Base-by-base conservation (phyloP, 768 basidiomycete genomes). In the Psilocybe subaeruginosa region DNA sequence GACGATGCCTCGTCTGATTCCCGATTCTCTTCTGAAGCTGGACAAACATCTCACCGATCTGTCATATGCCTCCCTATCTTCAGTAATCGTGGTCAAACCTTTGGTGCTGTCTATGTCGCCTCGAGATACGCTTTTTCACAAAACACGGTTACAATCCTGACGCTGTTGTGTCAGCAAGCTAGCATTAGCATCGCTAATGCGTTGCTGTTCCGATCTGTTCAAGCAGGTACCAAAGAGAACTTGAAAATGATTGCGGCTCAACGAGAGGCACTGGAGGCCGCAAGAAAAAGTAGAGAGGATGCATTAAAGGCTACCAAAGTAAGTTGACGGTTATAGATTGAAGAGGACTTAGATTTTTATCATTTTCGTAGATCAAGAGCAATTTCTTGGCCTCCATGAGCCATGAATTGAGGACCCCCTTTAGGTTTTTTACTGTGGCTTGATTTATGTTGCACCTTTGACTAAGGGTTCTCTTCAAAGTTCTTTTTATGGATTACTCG, bases 351-450 rank as follows among this genome's bases (percentile, higher is more conserved):
- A 6, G 53, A 16, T 50, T 51, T 56, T 14, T 48, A 39, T 59
- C n/a, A 1, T n/a, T 51, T 45, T 33, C 33, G 0, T 63, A 90
- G 88, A 90, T 89, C 70, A 91, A 91, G 74, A 89, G 88, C 69
- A 90, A 89, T 66, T 91, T 91, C 67, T 71, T 90, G 61, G 88
- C 89, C 4, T 85, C 88, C 5, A 91, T 91, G 89, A 89, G 86
- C 65, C 90, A 91, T 64, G 89, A 92, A 69, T 75, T 92, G 58
- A 78, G 90, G 56, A 92, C 90, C 0, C 90, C 90, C 0, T 91
- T 92, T 72, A 89, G 87, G 87, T 86, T 64, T n/a, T 55, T 8
- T 31, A 8, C 52, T 3, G 23, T 19, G 11, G 3, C 16, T 19
- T 30, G 1, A 16, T 19, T 33, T 12, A 54, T 19, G 14, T 43